phyloP scores from a whole-genome alignment of 768 basidiomycete species.

The Udeniomyces megalosporus region DNA sequence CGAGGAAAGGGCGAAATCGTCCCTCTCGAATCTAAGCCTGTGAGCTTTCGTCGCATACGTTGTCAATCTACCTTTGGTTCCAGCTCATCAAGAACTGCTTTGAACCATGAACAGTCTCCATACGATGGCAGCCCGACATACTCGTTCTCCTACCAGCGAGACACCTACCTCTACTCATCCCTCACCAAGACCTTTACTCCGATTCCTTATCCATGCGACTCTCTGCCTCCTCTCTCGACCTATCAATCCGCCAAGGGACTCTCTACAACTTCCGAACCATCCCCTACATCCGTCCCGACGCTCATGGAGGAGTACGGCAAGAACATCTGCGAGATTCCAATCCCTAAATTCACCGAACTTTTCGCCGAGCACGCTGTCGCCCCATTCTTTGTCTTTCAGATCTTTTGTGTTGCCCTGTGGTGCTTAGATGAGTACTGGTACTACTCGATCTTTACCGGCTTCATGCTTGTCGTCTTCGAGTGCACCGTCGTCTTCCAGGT shows the following conservation, averaged over 20 bases:
- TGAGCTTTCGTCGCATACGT: slow-evolving; percentile 8
- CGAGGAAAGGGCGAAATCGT: slow-evolving; percentile 85
- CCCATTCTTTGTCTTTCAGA: slow-evolving; percentile 97
- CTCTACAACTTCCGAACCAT: slow-evolving; percentile 25
- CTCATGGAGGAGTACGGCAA: slow-evolving; percentile 60
- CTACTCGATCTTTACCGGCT: slow-evolving; percentile 86
- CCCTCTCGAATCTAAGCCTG: slow-evolving; percentile 43
- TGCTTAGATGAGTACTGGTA: slow-evolving; percentile 99
- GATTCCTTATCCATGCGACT: slow-evolving; percentile 74
- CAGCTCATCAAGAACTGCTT: not conserved
- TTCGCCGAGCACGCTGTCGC: slow-evolving; percentile 94
- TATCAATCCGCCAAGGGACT: slow-evolving; percentile 45
- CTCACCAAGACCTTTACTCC: slow-evolving; percentile 48
- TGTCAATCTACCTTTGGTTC: not conserved
- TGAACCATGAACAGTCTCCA: not conserved
- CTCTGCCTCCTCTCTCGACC: slow-evolving; percentile 47
- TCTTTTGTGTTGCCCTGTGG: slow-evolving; percentile 96
- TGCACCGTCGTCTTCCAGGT: slow-evolving; percentile 99
- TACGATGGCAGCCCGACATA: slow-evolving; percentile 34
- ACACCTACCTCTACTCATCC: slow-evolving; percentile 66
- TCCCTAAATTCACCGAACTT: slow-evolving; percentile 80
- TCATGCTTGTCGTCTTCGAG: slow-evolving; percentile 97
- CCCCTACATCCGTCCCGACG: slow-evolving; percentile 32
- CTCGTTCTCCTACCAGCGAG: slow-evolving; percentile 85
- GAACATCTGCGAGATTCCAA: slow-evolving; percentile 93